A percentile compares a stretch with the other conserved stretches of the same genome.
These are phyloP conservation scores for Canariomyces notabilis DNA, from an alignment of 2,329 filamentous ascomycete species.

Conservation along the genomic window DNA sequence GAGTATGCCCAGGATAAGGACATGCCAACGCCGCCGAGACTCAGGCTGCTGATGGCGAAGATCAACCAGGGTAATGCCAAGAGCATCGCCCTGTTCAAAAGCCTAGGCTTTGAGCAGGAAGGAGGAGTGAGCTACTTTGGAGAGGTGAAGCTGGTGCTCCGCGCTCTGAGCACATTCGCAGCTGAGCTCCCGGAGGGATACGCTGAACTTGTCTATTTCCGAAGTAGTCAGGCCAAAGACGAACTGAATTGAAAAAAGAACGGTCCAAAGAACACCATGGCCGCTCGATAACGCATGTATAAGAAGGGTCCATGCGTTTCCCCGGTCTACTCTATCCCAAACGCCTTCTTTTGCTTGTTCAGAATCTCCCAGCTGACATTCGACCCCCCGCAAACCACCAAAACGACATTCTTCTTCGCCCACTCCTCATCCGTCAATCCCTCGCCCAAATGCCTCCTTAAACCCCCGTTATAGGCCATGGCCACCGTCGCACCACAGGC, in stretches of 20 bases:
- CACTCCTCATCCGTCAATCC: conserved; percentile 52
- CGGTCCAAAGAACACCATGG: not conserved
- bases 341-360: conserved; percentile 50
- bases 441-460: conserved; percentile 57
- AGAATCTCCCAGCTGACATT: conserved; percentile 60
- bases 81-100: conserved; percentile 48
- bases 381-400: conserved; percentile 79
- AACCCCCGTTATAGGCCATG: conserved; percentile 56
- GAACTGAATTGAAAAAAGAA: conserved; percentile 3
- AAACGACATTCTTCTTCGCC: conserved; percentile 66
- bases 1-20: conserved; percentile 42
- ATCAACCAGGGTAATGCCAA: conserved; percentile 52
- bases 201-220: conserved; percentile 23
- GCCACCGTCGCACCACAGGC: conserved; percentile 80
- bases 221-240: conserved; percentile 3
- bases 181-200: conserved; percentile 19
- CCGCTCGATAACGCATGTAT: no score
- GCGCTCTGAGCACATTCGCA: conserved; percentile 22
- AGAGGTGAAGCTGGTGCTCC: conserved; percentile 48
- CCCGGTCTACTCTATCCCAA: conserved; percentile 24
- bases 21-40: conserved; percentile 5
- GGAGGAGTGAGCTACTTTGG: conserved; percentile 56
- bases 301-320: not conserved
- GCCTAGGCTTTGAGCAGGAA: conserved; percentile 47
- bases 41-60: conserved; percentile 33